Evolutionary conservation across 352 stramenopile genomes (phyloP).

Genomic region (Pythium aquatile): DNA sequence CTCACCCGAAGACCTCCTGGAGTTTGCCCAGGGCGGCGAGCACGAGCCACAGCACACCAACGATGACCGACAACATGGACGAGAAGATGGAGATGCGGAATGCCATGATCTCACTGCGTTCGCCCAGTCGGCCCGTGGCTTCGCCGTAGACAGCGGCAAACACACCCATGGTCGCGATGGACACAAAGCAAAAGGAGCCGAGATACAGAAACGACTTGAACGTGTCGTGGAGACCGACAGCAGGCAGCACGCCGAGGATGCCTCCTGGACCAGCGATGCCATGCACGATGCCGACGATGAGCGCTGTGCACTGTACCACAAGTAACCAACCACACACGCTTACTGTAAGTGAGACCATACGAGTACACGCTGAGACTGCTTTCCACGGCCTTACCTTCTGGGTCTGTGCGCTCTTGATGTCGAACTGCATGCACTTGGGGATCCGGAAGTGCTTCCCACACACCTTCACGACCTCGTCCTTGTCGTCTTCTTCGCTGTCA

Average conservation of each 20-base stretch:
- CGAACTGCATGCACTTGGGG: conserved; percentile 38
- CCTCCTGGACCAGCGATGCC: conserved; percentile 80
- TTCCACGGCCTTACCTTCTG: conserved; percentile 52
- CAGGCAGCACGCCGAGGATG: conserved; percentile 88
- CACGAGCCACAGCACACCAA: conserved; percentile 82
- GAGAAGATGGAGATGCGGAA: conserved; percentile 83
- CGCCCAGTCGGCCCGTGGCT: conserved; percentile 57
- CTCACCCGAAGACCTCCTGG: conserved; percentile 73
- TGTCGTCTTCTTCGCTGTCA: conserved; percentile 20
- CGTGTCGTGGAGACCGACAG: conserved; percentile 83
- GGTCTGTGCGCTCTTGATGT: conserved; percentile 71
- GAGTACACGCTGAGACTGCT: background rate
- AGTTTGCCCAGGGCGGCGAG: conserved; percentile 73
- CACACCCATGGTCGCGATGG: conserved; percentile 88
- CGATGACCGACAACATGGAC: conserved; percentile 80
- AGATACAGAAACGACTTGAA: conserved; percentile 86
- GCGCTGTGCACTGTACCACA: conserved; percentile 56
- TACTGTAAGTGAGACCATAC: conserved; percentile 3
- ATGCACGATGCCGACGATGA: conserved; percentile 89
- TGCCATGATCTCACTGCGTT: conserved; percentile 70
- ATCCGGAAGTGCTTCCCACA: conserved; percentile 22
- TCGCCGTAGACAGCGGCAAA: conserved; percentile 88
- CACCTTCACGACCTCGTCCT: conserved; percentile 40
- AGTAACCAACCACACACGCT: background rate
- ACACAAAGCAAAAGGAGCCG: conserved; percentile 86